Conservation (phyloP, 176 grass and related monocot genomes). For the Lolium rigidum region DNA sequence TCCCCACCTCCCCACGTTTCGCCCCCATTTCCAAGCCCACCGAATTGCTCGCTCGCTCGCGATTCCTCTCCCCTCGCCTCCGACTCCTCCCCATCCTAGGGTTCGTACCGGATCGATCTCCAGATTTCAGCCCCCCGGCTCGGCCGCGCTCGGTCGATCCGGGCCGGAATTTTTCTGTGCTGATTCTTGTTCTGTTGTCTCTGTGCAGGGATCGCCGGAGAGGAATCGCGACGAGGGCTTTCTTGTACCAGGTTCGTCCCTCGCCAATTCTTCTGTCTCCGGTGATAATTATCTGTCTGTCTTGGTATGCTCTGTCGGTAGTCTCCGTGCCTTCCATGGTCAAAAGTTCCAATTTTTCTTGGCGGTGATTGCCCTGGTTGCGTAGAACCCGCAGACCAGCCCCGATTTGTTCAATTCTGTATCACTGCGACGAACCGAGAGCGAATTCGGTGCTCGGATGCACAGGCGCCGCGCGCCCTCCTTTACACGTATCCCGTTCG, state of each 20-base stretch:
- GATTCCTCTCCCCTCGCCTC: slow-evolving; percentile 62
- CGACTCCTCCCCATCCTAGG: slow-evolving; percentile 40
- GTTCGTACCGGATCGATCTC: slow-evolving; percentile 39
- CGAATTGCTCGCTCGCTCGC: slow-evolving; percentile 43
- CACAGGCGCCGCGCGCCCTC: slow-evolving; percentile 30
- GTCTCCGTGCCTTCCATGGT: background rate
- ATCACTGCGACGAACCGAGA: background rate
- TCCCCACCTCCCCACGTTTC: slow-evolving; percentile 40
- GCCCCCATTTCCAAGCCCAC: slow-evolving; percentile 57
- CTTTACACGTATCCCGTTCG: slow-evolving; percentile 44
- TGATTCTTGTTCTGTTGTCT: background rate
- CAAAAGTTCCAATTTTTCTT: slow-evolving; percentile 26
- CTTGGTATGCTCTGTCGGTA: background rate
- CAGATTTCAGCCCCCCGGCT: background rate
- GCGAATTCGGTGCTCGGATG: slow-evolving; percentile 23
- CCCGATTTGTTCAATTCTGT: background rate
- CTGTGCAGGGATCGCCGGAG: slow-evolving; percentile 62
- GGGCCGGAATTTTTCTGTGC: background rate
- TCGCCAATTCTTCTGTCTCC: background rate
- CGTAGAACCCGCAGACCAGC: background rate
- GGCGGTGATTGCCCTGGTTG: background rate
- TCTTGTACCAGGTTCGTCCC: slow-evolving; percentile 37
- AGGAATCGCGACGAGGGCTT: slow-evolving; percentile 49
- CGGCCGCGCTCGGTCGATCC: slow-evolving; percentile 5
- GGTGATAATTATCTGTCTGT: background rate